These are phyloP conservation scores for Penicillium carneum DNA, from an alignment of 2,329 filamentous ascomycete genomes.

Conservation along the genomic window DNA sequence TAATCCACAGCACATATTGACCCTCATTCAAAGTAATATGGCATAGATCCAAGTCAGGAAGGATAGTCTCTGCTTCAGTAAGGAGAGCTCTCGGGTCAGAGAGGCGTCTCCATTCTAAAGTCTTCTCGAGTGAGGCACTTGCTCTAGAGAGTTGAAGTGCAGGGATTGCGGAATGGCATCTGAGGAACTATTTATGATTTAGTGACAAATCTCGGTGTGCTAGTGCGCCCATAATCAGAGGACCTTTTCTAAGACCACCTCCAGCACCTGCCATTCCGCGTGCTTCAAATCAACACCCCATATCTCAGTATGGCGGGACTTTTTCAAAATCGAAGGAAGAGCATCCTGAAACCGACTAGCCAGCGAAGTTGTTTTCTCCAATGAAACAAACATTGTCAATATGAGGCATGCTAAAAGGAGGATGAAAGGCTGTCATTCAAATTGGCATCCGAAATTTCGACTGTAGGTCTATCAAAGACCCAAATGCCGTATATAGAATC, in stretches of 20 bases:
- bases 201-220: not conserved
- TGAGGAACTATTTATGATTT: not conserved
- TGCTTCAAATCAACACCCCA: not conserved
- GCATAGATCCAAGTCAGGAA: not conserved
- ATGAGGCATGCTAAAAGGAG: not conserved
- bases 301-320: not conserved
- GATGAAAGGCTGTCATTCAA: not conserved
- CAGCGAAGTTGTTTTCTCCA: not conserved
- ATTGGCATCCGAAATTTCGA: not conserved
- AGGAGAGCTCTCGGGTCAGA: not conserved
- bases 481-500: not conserved
- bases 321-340: not conserved
- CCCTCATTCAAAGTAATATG: not conserved
- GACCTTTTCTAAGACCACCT: not conserved
- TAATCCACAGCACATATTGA: not conserved
- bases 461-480: too few relatives aligned
- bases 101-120: not conserved
- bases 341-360: not conserved
- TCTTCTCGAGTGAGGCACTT: not conserved
- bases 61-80: not conserved
- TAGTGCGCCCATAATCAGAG: not conserved
- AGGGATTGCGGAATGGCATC: not conserved
- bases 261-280: not conserved
- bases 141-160: not conserved
- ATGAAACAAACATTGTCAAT: not conserved